A percentile compares a stretch with the other conserved stretches of the same genome.
Conservation (phyloP, 1,139 yeast genomes). For the Schizosaccharomyces versatilis region DNA sequence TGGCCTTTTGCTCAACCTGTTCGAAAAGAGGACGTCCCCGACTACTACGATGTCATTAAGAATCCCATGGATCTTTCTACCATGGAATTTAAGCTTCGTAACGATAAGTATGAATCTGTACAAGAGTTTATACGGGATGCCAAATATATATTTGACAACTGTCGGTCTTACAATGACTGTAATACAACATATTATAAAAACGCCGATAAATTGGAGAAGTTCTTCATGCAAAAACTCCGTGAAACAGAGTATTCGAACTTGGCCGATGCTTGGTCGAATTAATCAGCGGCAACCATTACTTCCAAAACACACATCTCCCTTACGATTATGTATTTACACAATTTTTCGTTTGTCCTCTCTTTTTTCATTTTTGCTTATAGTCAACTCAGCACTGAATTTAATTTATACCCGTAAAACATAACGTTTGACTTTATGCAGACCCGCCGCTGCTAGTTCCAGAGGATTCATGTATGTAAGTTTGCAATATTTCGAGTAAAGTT, state of each 20-base stretch:
- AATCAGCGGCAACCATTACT: too few relatives aligned
- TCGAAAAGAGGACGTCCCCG: constrained; percentile 81
- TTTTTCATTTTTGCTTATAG: too few relatives aligned
- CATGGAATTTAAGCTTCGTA: constrained; percentile 82
- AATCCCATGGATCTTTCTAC: constrained; percentile 95
- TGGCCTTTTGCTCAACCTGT: constrained; percentile 97
- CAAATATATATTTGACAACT: constrained; percentile 65
- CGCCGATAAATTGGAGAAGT: not conserved
- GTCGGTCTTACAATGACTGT: constrained; percentile 74
- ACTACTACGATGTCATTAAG: constrained; percentile 83
- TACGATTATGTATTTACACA: too few relatives aligned
- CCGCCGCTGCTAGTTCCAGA: not conserved
- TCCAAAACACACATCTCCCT: too few relatives aligned
- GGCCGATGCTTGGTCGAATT: not conserved
- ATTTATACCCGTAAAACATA: too few relatives aligned
- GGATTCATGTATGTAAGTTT: not conserved
- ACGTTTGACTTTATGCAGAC: not conserved
- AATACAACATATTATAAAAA: constrained; percentile 61
- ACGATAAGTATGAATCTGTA: constrained; percentile 73
- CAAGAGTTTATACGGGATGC: constrained; percentile 84
- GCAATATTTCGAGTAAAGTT: not conserved
- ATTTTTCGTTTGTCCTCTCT: too few relatives aligned
- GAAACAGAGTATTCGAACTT: constrained; percentile 3
- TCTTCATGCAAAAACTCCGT: constrained; percentile 1
- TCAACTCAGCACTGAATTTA: too few relatives aligned